Percentiles rank a stretch among this genome's conserved stretches.
These are phyloP conservation scores for Cubamyces sp. DNA, from an alignment of 768 basidiomycete genomes.

Conservation along the genomic window DNA sequence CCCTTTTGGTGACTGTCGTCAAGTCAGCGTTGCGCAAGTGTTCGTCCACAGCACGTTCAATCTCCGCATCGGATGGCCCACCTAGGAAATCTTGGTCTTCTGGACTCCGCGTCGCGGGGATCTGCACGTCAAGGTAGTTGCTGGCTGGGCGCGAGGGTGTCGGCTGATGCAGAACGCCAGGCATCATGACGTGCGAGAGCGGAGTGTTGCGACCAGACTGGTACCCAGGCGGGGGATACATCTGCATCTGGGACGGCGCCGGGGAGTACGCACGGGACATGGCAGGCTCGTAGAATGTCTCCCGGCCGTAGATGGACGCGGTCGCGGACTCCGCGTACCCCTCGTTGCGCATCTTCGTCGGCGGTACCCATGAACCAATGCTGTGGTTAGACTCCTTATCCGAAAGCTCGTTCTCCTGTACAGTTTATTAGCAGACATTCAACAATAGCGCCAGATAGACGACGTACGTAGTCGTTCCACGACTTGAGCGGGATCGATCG, in stretches of 20 bases:
- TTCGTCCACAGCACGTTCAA: conserved; percentile 73
- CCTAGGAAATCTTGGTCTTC: conserved; percentile 53
- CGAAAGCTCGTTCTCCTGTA: conserved; percentile 93
- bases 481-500: conserved; percentile 91
- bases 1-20: conserved; percentile 90
- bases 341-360: conserved; percentile 67
- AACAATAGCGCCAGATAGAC: not conserved
- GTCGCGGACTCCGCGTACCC: conserved; percentile 80
- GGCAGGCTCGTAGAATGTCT: conserved; percentile 81
- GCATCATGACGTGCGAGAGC: conserved; percentile 25
- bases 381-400: conserved; percentile 97
- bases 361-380: conserved; percentile 91
- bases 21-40: conserved; percentile 82
- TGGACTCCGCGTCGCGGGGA: conserved; percentile 57
- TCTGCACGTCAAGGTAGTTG: conserved; percentile 76
- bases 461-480: conserved; percentile 91
- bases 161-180: conserved; percentile 56
- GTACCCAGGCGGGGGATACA: conserved; percentile 63
- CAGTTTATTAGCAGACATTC: conserved; percentile 3
- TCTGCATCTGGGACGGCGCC: conserved; percentile 66
- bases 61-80: conserved; percentile 65
- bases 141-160: conserved; percentile 72
- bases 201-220: conserved; percentile 79
- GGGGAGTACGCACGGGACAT: conserved; percentile 66
- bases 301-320: conserved; percentile 83